phyloP scores from a whole-genome alignment of 768 basidiomycete genomes.

The Collybia mongolica region DNA sequence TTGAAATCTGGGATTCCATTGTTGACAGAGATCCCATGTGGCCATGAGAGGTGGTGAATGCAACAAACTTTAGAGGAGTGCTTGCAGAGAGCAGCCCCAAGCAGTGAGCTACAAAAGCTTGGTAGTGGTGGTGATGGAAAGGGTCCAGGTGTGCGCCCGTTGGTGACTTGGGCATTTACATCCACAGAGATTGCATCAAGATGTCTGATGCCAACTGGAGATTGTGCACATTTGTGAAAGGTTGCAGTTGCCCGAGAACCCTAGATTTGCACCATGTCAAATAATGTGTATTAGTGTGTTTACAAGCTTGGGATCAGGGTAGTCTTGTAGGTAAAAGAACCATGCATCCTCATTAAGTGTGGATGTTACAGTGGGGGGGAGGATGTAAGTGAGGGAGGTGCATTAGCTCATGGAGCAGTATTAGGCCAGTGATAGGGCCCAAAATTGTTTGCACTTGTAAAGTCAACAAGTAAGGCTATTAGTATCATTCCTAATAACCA shows the following conservation, averaged over 20 bases:
- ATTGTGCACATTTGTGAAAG: constrained; percentile 15
- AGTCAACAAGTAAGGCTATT: too few relatives aligned
- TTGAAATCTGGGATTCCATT: constrained; percentile 28
- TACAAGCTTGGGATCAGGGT: constrained; percentile 26
- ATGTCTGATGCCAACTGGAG: constrained; percentile 22
- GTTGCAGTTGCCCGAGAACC: constrained; percentile 16
- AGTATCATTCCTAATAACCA: too few relatives aligned
- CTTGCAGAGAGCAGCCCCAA: constrained; percentile 21
- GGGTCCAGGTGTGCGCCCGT: constrained; percentile 19
- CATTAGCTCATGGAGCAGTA: constrained; percentile 21
- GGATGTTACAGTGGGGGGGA: constrained; percentile 10
- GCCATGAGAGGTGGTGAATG: constrained; percentile 31
- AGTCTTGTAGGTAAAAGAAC: constrained; percentile 20
- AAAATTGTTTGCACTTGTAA: too few relatives aligned
- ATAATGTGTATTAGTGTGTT: constrained; percentile 22
- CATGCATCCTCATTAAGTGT: constrained; percentile 15
- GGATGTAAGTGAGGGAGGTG: neutral
- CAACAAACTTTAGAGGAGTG: constrained; percentile 18
- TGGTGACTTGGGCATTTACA: constrained; percentile 6
- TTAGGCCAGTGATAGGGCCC: too few relatives aligned
- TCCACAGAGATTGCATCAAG: constrained; percentile 3
- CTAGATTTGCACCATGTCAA: constrained; percentile 22
- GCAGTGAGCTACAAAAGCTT: constrained; percentile 20
- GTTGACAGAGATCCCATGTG: constrained; percentile 22
- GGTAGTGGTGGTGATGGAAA: constrained; percentile 15